Percentiles rank a stretch among this genome's conserved stretches.
phyloP scores from a whole-genome alignment of 176 grass and related monocot species.

The Guadua angustifolia region DNA sequence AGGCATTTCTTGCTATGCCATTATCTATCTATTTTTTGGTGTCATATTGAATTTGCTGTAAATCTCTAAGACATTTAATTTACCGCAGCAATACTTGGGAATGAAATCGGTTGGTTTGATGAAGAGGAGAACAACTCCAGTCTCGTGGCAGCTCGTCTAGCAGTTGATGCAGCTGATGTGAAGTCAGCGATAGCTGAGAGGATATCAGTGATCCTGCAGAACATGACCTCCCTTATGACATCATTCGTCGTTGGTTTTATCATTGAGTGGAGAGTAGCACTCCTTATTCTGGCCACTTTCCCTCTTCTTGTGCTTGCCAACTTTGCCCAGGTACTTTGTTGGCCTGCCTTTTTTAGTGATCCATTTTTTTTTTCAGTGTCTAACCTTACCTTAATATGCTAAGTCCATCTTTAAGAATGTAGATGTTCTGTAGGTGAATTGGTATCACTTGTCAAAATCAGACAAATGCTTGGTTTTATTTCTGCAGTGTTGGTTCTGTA shows the following conservation, averaged over 20 bases:
- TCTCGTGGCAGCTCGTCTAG: constrained; percentile 82
- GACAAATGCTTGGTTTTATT: neutral
- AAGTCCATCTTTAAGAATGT: neutral
- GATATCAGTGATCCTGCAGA: constrained; percentile 95
- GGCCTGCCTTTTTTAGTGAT: constrained; percentile 4
- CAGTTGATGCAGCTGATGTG: constrained; percentile 92
- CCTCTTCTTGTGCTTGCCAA: constrained; percentile 95
- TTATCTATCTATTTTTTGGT: constrained; percentile 13
- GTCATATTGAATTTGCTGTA: constrained; percentile 7
- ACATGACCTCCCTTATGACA: constrained; percentile 85
- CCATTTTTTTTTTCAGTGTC: neutral
- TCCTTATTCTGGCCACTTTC: constrained; percentile 94
- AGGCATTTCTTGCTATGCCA: constrained; percentile 36
- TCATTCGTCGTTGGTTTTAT: constrained; percentile 93
- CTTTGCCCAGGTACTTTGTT: constrained; percentile 76
- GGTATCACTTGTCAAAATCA: neutral
- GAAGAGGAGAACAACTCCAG: constrained; percentile 98
- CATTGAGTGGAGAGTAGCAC: constrained; percentile 89
- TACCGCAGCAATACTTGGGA: constrained; percentile 87
- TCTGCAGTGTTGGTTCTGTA: neutral
- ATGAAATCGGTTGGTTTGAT: constrained; percentile 98
- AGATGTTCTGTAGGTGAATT: neutral
- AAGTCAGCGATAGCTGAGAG: constrained; percentile 94
- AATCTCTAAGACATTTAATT: constrained; percentile 14
- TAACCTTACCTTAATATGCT: neutral